phyloP scores from a whole-genome alignment of 805 yeast genomes.

The Ogataea henricii region DNA sequence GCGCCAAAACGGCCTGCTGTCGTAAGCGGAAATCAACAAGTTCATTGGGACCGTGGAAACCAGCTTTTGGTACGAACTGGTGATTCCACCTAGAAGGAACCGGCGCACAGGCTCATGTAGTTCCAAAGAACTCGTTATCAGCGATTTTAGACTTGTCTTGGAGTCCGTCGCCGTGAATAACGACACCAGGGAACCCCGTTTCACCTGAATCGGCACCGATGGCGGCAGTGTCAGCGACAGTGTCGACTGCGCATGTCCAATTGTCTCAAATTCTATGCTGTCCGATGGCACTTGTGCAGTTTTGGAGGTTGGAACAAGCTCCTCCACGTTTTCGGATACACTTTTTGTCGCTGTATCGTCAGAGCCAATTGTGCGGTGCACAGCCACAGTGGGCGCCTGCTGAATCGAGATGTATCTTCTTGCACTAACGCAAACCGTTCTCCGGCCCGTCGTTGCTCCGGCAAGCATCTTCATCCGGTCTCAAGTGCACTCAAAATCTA shows the following conservation, averaged over 20 bases:
- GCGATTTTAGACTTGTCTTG: slow-evolving; percentile 11
- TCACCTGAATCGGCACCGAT: slow-evolving; percentile 54
- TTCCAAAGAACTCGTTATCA: slow-evolving; percentile 33
- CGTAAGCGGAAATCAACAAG: slow-evolving; percentile 43
- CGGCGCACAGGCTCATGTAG: slow-evolving; percentile 43
- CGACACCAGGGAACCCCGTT: slow-evolving; percentile 51
- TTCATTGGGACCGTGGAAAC: slow-evolving; percentile 50
- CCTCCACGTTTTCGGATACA: slow-evolving; percentile 17
- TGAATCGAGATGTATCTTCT: slow-evolving; percentile 19
- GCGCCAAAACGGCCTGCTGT: slow-evolving; percentile 13
- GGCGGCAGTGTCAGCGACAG: slow-evolving; percentile 57
- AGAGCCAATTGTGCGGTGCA: not conserved
- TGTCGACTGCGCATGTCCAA: slow-evolving; percentile 52
- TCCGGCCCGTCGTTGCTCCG: not conserved
- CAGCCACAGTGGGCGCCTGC: slow-evolving; percentile 16
- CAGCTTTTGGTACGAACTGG: slow-evolving; percentile 48
- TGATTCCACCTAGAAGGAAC: slow-evolving; percentile 45
- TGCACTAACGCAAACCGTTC: not conserved
- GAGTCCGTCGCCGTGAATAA: slow-evolving; percentile 35
- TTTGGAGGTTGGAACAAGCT: slow-evolving; percentile 7
- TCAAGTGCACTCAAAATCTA: too few relatives aligned
- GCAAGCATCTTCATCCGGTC: not conserved
- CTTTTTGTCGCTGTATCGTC: slow-evolving; percentile 1
- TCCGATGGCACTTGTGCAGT: slow-evolving; percentile 3
- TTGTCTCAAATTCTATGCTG: slow-evolving; percentile 39